Evolutionary conservation across 2,329 filamentous ascomycete genomes (phyloP).

Genomic region (Pseudogymnoascus sp.): DNA sequence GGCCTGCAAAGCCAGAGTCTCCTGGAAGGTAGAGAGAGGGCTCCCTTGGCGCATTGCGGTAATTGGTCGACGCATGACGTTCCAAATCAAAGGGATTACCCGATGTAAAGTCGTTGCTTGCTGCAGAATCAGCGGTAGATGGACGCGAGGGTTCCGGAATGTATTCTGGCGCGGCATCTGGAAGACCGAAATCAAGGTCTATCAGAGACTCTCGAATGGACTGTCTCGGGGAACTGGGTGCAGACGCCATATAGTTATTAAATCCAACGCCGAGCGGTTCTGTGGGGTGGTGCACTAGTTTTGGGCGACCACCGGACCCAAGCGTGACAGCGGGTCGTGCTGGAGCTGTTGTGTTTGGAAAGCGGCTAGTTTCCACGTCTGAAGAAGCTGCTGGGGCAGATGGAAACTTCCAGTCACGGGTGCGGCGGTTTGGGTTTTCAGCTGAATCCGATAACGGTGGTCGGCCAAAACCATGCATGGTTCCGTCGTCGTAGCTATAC

Average conservation of each 20-base stretch:
- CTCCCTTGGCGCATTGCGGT: constrained; percentile 15
- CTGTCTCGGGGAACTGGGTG: constrained; percentile 15
- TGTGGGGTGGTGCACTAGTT: constrained; percentile 42
- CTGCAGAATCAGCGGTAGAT: constrained; percentile 51
- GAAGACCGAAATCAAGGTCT: constrained; percentile 45
- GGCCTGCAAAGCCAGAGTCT: constrained; percentile 41
- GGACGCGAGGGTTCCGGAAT: constrained; percentile 42
- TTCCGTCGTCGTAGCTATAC: constrained; percentile 10
- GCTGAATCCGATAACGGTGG: constrained; percentile 51
- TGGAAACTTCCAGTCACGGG: constrained; percentile 52
- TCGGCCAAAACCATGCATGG: constrained; percentile 35
- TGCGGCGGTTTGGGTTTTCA: constrained; percentile 42
- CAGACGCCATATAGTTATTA: constrained; percentile 11
- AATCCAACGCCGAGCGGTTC: constrained; percentile 34
- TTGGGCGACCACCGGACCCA: constrained; percentile 33
- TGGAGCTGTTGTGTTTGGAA: constrained; percentile 35
- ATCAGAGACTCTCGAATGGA: constrained; percentile 33
- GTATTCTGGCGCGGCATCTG: constrained; percentile 44
- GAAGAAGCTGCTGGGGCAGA: constrained; percentile 44
- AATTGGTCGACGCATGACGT: constrained; percentile 50
- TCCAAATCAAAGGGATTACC: constrained; percentile 56
- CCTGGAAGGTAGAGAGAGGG: constrained; percentile 49
- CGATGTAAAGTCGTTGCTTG: constrained; percentile 47
- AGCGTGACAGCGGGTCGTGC: constrained; percentile 22
- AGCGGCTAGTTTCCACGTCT: constrained; percentile 44